A percentile compares a stretch with the other conserved stretches of the same genome.
Evolutionary conservation across 2,329 filamentous ascomycete species (phyloP).

Genomic region (Alternaria conjuncta): DNA sequence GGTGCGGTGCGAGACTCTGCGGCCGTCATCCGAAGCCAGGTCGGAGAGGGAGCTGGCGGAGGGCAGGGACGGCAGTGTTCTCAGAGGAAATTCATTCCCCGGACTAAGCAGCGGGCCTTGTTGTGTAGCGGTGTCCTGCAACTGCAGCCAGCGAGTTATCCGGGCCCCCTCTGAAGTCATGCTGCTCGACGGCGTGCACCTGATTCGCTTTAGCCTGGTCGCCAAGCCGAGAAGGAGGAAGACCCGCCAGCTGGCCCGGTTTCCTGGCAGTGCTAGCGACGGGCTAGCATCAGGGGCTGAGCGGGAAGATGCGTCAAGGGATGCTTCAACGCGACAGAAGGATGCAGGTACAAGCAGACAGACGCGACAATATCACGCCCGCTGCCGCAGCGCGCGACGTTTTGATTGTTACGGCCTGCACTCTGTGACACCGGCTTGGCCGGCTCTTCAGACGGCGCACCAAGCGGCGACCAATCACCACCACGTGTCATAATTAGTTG

Average conservation of each 20-base stretch:
- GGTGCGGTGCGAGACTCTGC: constrained; percentile 16
- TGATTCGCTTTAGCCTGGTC: constrained; percentile 22
- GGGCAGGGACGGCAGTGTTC: constrained; percentile 44
- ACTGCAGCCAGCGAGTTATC: constrained; percentile 42
- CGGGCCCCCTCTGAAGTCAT: constrained; percentile 29
- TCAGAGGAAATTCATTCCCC: constrained; percentile 47
- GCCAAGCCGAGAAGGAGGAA: constrained; percentile 5
- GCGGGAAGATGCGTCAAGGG: constrained; percentile 20
- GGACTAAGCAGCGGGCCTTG: constrained; percentile 39
- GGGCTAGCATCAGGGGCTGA: constrained; percentile 26
- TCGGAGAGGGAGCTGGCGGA: constrained; percentile 37
- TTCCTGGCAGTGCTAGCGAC: constrained; percentile 7
- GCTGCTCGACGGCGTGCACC: constrained; percentile 19
- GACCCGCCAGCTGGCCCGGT: constrained; percentile 4
- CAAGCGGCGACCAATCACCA: constrained; percentile 14
- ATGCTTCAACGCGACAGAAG: constrained; percentile 17
- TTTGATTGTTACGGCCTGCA: constrained; percentile 12
- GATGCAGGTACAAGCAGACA: constrained; percentile 20
- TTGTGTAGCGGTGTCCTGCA: constrained; percentile 32
- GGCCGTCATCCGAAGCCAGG: constrained; percentile 26
- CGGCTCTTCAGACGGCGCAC: constrained; percentile 4
- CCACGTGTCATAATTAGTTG: constrained; percentile 10
- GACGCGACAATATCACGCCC: not conserved
- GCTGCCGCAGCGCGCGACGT: constrained; percentile 3
- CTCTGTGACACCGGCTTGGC: constrained; percentile 14